Conservation (phyloP, 2,329 filamentous ascomycete genomes). For the Cladophialophora exuberans region DNA sequence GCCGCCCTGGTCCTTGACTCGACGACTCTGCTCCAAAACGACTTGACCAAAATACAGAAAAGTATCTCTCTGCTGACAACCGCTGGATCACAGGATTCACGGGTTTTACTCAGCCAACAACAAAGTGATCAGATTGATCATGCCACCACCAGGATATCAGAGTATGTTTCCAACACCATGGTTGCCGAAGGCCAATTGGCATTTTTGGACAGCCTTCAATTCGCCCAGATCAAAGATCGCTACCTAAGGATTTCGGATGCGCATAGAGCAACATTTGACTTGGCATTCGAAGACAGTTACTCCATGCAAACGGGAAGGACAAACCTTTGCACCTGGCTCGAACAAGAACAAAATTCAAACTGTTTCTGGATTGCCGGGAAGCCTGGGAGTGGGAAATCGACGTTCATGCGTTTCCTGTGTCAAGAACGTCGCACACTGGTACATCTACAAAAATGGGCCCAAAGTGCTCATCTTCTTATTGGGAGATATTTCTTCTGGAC, state of each 20-base stretch:
- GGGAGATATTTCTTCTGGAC: not conserved
- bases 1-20: too few species aligned
- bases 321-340: not conserved
- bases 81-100: too few species aligned
- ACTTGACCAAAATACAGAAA: too few species aligned
- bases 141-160: too few species aligned
- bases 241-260: constrained; percentile 1
- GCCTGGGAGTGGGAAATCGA: not conserved
- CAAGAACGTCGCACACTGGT: not conserved
- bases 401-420: not conserved
- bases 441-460: not conserved
- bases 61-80: too few species aligned
- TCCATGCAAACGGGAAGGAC: not conserved
- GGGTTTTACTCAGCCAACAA: too few species aligned
- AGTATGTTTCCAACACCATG: too few species aligned
- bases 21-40: too few species aligned
- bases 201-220: too few species aligned
- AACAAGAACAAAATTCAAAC: not conserved
- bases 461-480: not conserved
- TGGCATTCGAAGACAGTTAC: constrained; percentile 7
- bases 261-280: constrained; percentile 22
- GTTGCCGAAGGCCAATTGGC: too few species aligned
- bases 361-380: not conserved
- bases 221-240: not conserved
- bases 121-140: too few species aligned